Base-by-base conservation (phyloP, 1,284 basidiomycete species). In the Fomitopsis palustris region DNA sequence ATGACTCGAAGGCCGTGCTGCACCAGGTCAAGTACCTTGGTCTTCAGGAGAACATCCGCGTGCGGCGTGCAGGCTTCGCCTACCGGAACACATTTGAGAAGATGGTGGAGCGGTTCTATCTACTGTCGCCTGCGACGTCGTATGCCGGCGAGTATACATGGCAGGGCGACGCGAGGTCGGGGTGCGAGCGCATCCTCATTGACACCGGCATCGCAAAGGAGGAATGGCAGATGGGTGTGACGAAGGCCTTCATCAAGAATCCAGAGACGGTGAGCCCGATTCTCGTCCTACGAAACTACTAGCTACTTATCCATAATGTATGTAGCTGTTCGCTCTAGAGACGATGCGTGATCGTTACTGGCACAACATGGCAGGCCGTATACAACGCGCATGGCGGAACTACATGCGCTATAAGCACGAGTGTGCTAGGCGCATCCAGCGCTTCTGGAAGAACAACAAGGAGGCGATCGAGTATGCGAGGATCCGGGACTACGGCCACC, bases 1-100 rank as follows among this genome's bases (percentile, higher is more conserved):
- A 97, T 74, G 96, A 99, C 70, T 82, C 82, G 52, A 96, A 96
- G 72, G 95, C 95, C 8, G 93, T 99, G 63, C 80, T 99, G 45
- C 96, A 99, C 78, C 97, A 99, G 78, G 93, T 99, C 81, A 98
- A 99, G 76, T 99, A 99, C 72, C 90, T 99, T 51, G 97, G 96
- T 74, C 78, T 99, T 56, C 95, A 98, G 74, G 97, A 99, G 77
- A 99, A 99, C 72, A 98, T 99, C 60, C 89, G 96, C 52, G 95
- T 99, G 54, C 90, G 96, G 60, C 86, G 96, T 64, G 96, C 96
- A 35, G 96, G 96, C 58, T 99, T 99, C 72, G 96, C 96, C 0
- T 99, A 99, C 76, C 80, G 97, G 63, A 96, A 96, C 69, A 93
- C 95, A 1, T 99, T 99, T 69, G 93, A 97, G 74, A 98, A 98